Percentiles rank a stretch among this genome's conserved stretches.
These are phyloP conservation scores for slime mould (Dictyostelium discoideum) DNA, from an alignment of 78 protist species.

Conservation along the genomic window DNA sequence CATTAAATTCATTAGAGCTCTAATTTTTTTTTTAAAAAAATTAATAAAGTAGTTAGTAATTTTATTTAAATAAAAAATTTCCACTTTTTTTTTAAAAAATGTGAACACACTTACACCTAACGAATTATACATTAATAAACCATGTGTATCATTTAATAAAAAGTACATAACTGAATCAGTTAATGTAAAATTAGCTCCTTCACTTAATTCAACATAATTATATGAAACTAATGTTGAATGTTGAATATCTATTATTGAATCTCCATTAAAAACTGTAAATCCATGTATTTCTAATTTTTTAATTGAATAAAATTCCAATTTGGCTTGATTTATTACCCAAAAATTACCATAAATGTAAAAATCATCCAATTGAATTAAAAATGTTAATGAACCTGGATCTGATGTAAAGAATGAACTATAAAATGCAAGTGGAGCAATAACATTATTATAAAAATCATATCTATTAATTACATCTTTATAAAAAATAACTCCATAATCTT, in stretches of 20 bases:
- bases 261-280: background rate
- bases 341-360: background rate
- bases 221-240: background rate
- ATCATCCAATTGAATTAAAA: background rate
- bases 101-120: background rate
- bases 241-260: background rate
- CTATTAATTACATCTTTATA: background rate
- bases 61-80: too few relatives aligned
- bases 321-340: background rate
- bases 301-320: background rate
- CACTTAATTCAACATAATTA: background rate
- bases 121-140: background rate
- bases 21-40: too few relatives aligned
- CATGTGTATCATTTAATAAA: background rate
- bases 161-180: background rate
- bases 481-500: background rate
- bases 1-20: background rate
- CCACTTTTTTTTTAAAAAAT: too few relatives aligned
- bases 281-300: background rate
- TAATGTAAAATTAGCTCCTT: background rate
- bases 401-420: background rate
- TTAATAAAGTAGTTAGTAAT: too few relatives aligned
- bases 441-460: background rate
- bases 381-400: background rate
- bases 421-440: background rate